A percentile compares a stretch with the other conserved stretches of the same genome.
Conservation (phyloP, 1,284 basidiomycete species). For the Gomphus bonarii region DNA sequence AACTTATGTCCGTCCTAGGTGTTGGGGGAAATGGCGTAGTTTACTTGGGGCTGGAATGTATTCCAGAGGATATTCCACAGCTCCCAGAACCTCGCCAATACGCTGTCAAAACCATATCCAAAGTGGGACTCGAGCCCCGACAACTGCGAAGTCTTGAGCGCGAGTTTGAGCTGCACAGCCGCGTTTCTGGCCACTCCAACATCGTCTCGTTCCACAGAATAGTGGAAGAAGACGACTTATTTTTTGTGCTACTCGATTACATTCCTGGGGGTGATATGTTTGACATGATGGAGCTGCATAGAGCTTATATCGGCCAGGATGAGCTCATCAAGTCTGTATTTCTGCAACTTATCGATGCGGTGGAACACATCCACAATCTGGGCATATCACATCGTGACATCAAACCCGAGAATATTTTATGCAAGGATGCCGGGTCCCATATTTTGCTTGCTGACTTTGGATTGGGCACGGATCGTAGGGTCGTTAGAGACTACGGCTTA, state of each 20-base stretch:
- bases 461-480: constrained; percentile 82
- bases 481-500: constrained; percentile 89
- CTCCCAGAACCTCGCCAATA: constrained; percentile 45
- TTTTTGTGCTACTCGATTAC: constrained; percentile 60
- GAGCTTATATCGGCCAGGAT: constrained; percentile 69
- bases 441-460: constrained; percentile 96
- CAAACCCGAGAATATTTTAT: constrained; percentile 97
- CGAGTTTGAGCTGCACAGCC: constrained; percentile 79
- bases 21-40: constrained; percentile 95
- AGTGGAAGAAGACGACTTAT: constrained; percentile 51
- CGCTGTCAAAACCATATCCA: constrained; percentile 82
- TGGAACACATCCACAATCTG: constrained; percentile 79
- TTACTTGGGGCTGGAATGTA: constrained; percentile 54
- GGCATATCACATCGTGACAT: constrained; percentile 96
- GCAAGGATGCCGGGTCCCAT: constrained; percentile 65
- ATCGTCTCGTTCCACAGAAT: constrained; percentile 88
- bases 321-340: constrained; percentile 80
- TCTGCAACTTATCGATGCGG: constrained; percentile 87
- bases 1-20: constrained; percentile 86
- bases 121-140: constrained; percentile 5
- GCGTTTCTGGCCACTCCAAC: constrained; percentile 78
- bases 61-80: constrained; percentile 42
- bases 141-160: constrained; percentile 42
- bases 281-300: constrained; percentile 59
- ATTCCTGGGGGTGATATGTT: constrained; percentile 89